Percentiles rank a stretch among this genome's conserved stretches.
phyloP scores from a whole-genome alignment of 352 stramenopile genomes.

The Pythium dissotocum region DNA sequence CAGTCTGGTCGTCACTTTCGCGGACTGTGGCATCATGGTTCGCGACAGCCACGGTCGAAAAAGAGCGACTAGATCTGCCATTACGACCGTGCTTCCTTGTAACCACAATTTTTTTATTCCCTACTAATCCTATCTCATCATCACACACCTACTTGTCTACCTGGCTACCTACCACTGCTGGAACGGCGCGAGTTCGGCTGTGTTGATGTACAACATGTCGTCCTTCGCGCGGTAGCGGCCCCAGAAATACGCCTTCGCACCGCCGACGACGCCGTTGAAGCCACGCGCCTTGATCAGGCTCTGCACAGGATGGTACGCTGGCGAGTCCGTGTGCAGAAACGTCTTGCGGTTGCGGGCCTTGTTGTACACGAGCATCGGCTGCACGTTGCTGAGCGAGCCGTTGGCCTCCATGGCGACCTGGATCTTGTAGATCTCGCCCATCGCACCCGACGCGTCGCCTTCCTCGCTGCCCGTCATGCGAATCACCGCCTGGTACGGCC shows the following conservation, averaged over 20 bases:
- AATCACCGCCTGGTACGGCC: conserved; percentile 85
- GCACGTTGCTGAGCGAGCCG: conserved; percentile 59
- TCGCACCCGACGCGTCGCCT: conserved; percentile 61
- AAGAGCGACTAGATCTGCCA: neutral
- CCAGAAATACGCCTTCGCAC: conserved; percentile 87
- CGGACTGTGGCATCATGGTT: neutral
- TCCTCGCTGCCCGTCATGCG: conserved; percentile 79
- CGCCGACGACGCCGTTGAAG: conserved; percentile 62
- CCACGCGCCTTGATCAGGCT: conserved; percentile 56
- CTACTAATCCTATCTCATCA: conserved; percentile 4
- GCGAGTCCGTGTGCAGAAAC: conserved; percentile 83
- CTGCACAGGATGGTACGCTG: conserved; percentile 71
- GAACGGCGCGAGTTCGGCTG: conserved; percentile 73
- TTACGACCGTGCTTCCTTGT: neutral
- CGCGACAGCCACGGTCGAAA: neutral
- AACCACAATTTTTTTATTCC: neutral
- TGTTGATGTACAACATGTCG: conserved; percentile 88
- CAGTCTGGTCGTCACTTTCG: neutral
- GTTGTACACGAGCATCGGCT: conserved; percentile 90
- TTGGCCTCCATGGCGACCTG: conserved; percentile 74
- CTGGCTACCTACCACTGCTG: conserved; percentile 64
- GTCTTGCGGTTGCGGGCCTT: conserved; percentile 85
- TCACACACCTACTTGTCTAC: neutral
- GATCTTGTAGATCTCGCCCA: conserved; percentile 91
- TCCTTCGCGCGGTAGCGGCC: conserved; percentile 82